phyloP scores from a whole-genome alignment of 805 yeast genomes.

The Saturnispora hagleri region DNA sequence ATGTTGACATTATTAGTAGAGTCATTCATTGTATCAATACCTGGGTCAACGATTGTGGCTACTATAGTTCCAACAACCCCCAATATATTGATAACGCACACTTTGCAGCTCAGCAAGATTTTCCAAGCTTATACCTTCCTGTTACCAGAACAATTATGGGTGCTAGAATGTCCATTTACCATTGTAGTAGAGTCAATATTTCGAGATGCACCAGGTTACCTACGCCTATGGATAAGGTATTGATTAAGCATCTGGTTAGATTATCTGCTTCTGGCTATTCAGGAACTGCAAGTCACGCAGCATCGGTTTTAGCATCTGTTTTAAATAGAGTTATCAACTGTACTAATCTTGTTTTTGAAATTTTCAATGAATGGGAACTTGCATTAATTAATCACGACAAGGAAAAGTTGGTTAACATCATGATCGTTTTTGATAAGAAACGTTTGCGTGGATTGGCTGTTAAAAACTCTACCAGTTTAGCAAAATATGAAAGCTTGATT shows the following conservation, averaged over 20 bases:
- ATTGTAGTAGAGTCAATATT: constrained; percentile 60
- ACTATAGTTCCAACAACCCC: constrained; percentile 22
- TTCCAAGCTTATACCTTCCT: constrained; percentile 56
- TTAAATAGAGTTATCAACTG: constrained; percentile 59
- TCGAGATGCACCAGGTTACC: constrained; percentile 69
- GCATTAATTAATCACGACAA: constrained; percentile 42
- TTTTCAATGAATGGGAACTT: constrained; percentile 33
- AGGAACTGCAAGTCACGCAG: constrained; percentile 63
- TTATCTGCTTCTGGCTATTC: constrained; percentile 63
- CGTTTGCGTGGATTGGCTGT: constrained; percentile 50
- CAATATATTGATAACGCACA: constrained; percentile 26
- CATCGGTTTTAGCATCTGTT: constrained; percentile 53
- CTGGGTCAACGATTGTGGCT: constrained; percentile 39
- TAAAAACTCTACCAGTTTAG: constrained; percentile 46
- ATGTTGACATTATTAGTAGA: constrained; percentile 52
- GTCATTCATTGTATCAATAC: constrained; percentile 56
- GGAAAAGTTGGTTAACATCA: constrained; percentile 54
- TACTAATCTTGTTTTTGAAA: constrained; percentile 39
- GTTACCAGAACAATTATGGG: constrained; percentile 75
- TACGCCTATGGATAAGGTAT: constrained; percentile 48
- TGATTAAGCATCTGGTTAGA: constrained; percentile 57
- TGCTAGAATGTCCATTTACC: constrained; percentile 62
- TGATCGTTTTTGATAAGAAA: constrained; percentile 47
- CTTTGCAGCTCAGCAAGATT: constrained; percentile 42
- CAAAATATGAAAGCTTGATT: constrained; percentile 38